These are phyloP conservation scores for Solanum hybrid DNA, from an alignment of 305 asterid genomes.

Conservation along the genomic window DNA sequence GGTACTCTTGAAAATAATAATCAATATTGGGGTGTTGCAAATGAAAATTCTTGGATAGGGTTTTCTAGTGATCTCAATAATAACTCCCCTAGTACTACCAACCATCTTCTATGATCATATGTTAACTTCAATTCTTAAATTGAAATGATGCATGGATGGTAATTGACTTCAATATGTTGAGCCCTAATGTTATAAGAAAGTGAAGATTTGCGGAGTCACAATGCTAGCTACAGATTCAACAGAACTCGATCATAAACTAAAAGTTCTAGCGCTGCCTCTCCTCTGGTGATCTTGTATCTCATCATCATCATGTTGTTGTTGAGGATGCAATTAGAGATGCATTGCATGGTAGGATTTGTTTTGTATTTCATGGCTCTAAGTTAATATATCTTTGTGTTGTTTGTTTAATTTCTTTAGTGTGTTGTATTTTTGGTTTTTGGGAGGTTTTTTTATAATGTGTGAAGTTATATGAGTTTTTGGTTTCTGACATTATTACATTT, in stretches of 20 bases:
- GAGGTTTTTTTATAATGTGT: not conserved
- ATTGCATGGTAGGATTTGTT: not conserved
- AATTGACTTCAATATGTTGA: not conserved
- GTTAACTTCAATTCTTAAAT: not conserved
- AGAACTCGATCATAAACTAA: not conserved
- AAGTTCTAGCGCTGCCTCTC: not conserved
- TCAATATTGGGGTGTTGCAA: constrained; percentile 6
- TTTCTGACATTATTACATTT: not conserved
- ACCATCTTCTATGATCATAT: constrained; percentile 3
- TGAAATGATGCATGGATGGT: not conserved
- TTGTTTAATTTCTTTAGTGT: not conserved
- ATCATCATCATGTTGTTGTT: not conserved
- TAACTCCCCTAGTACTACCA: constrained; percentile 1
- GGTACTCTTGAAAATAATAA: constrained; percentile 7
- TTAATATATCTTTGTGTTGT: not conserved
- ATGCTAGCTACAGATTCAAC: not conserved
- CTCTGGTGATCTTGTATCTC: not conserved
- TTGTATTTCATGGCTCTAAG: not conserved
- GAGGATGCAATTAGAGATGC: not conserved
- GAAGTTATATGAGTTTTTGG: not conserved
- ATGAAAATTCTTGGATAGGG: not conserved
- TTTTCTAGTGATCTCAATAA: constrained; percentile 1
- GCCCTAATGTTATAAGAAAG: not conserved
- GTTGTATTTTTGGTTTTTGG: not conserved
- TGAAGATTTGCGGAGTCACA: not conserved